A percentile compares a stretch with the other conserved stretches of the same genome.
These are phyloP conservation scores for Pichia sp. DNA, from an alignment of 1,139 yeast genomes.

Conservation along the genomic window DNA sequence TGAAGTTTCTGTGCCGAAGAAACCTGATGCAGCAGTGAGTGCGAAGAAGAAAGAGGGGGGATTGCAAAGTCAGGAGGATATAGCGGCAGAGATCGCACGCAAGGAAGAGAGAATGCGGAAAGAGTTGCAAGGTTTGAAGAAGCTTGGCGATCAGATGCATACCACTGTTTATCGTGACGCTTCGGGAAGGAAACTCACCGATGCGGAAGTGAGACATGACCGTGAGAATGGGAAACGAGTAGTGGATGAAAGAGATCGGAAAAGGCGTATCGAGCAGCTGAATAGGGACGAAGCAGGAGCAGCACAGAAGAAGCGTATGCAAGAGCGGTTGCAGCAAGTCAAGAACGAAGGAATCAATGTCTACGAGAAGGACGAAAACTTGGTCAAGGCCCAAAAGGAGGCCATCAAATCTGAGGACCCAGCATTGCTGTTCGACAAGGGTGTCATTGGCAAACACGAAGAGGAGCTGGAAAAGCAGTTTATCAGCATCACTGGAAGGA, in stretches of 20 bases:
- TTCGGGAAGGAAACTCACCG: constrained; percentile 39
- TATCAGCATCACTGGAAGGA: constrained; percentile 40
- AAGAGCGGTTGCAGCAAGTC: constrained; percentile 13
- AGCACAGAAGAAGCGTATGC: constrained; percentile 3
- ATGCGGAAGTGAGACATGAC: background rate
- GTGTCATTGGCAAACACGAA: constrained; percentile 16
- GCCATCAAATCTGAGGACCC: constrained; percentile 63
- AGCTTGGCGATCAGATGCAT: background rate
- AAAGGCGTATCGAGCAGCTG: constrained; percentile 39
- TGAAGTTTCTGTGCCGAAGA: background rate
- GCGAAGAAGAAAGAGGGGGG: constrained; percentile 19
- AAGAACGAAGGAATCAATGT: constrained; percentile 30
- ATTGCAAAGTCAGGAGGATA: constrained; percentile 20
- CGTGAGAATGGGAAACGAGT: background rate
- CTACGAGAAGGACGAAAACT: constrained; percentile 37
- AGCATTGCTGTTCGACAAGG: constrained; percentile 42
- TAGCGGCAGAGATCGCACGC: constrained; percentile 16
- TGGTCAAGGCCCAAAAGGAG: constrained; percentile 36
- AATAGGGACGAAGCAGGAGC: constrained; percentile 26
- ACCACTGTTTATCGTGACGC: constrained; percentile 57
- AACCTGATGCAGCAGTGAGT: constrained; percentile 12
- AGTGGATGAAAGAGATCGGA: constrained; percentile 35
- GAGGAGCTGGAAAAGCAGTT: constrained; percentile 13
- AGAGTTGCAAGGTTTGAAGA: constrained; percentile 4
- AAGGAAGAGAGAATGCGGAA: constrained; percentile 27